Percentiles rank a stretch among this genome's conserved stretches.
Conservation (phyloP, 345 rosid genomes). For the Aquilaria yunnanensis region DNA sequence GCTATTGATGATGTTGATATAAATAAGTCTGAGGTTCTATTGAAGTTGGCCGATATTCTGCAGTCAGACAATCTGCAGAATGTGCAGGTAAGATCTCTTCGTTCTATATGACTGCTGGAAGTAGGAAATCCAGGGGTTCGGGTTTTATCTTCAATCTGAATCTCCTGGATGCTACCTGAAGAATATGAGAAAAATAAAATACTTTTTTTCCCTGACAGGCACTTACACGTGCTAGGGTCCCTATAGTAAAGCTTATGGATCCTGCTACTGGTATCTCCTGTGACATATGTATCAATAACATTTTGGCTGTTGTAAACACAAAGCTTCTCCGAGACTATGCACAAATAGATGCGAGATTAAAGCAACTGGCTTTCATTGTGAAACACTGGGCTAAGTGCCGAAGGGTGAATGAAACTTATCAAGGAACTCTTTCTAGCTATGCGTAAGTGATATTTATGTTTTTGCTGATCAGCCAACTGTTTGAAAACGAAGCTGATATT, state of each 20-base stretch:
- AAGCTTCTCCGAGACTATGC: conserved; percentile 91
- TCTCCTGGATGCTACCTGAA: too few relatives aligned
- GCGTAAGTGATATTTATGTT: conserved; percentile 55
- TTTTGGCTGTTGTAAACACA: conserved; percentile 93
- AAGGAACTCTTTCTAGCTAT: conserved; percentile 96
- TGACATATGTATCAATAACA: conserved; percentile 92
- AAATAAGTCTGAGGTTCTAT: conserved; percentile 65
- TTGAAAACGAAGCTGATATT: too few relatives aligned
- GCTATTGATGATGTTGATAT: conserved; percentile 49
- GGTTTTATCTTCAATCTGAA: too few relatives aligned
- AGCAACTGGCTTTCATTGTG: conserved; percentile 82
- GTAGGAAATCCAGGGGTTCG: too few relatives aligned
- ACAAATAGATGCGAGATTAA: conserved; percentile 65
- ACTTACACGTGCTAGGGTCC: conserved; percentile 88
- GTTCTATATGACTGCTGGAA: too few relatives aligned
- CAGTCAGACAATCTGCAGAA: conserved; percentile 78
- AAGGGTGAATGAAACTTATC: conserved; percentile 90
- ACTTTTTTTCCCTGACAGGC: conserved; percentile 36
- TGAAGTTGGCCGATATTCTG: conserved; percentile 80
- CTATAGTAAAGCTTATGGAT: conserved; percentile 97
- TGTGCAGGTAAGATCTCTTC: conserved; percentile 60
- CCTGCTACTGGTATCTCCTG: conserved; percentile 88
- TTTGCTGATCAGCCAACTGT: too few relatives aligned
- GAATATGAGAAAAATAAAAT: too few relatives aligned
- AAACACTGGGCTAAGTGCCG: conserved; percentile 99